Evolutionary conservation across 139 green algal species (phyloP), one percentile per base, ranked within the genome.

Genomic region (Spirogloea muscicola): DNA sequence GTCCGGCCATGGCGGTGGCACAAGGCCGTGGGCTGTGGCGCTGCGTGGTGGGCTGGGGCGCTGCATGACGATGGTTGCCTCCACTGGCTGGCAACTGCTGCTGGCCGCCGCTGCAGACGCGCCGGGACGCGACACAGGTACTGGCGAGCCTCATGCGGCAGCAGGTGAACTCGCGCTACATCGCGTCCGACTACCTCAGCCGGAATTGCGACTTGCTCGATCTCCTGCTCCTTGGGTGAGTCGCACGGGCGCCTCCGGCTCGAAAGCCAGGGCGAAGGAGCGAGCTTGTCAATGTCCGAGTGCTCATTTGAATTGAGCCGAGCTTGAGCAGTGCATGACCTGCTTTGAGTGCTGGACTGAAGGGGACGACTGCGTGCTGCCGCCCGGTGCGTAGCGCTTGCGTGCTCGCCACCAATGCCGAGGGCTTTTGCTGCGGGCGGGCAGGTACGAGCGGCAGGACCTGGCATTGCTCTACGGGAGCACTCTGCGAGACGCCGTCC

Each of bases 391-490:
- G 21, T 21, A 55, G n/a, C 46, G n/a, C n/a, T 55, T 55, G 21
- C n/a, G 21, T 55, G 21, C 43, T 25, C 13, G 43, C 43, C 10
- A 51, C 10, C 43, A 51, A 51, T 10, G 43, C 10, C 10, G 13
- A 51, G 13, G 43, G 43, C 10, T 25, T 25, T 25, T 13, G 43
- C 43, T 51, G 10, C 13, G 10, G 10, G 43, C 13, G 43, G 43
- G 9, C 59, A 68, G 59, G 59, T 68, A 68, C 42, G 59, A 68
- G 43, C 29, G 46, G 29, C 59, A 57, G 59, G 7, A 43, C 59
- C 29, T 55, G 13, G 13, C 41, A 38, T 7, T 68, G 5, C 48
- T 68, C 6, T 68, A 68, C 18, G 59, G 59, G 29, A 51, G 33
- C 42, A 68, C 48, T 29, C 42, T 68, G 59, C 9, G 59, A 5